Evolutionary conservation across 495 filamentous ascomycete genomes (phyloP), one percentile per base, ranked within the genome.

Genomic region (Clavariopsis aquatica): DNA sequence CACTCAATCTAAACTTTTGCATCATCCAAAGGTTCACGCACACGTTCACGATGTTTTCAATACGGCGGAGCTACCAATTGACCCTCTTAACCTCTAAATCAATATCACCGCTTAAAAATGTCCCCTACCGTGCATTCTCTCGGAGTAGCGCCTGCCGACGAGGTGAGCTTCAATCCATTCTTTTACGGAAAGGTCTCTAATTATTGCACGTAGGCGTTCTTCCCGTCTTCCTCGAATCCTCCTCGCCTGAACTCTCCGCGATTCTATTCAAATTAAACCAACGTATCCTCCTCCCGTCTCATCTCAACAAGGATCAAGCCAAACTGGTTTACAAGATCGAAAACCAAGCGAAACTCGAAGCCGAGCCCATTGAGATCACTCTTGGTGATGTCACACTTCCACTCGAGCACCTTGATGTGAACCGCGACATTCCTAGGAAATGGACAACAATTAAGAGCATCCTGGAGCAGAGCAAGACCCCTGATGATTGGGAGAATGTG

Each of bases 361-460:
- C 71, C 12, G 75, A 79, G 17, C 75, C 77, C 12, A 60, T 74
- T 23, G 53, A 66, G 26, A 70, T 72, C 54, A 68, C 56, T 2
- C 60, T 79, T 17, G 77, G 75, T 54, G 65, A 71, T 27, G 75
- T 77, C 29, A 73, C 74, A 5, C 43, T 77, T 23, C 64, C 58
- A 15, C 71, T 79, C 13, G 45, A 68, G 53, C 75, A 71, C 60
- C 64, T 78, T 29, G 68, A 78, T 52, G 62, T 53, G 10, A 63
- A 36, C 10, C 71, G 51, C 7, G 72, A 78, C 51, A 45, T 73
- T 17, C 77, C 77, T 1, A 66, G 60, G 17, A 60, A 65, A 27
- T 61, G 41, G 41, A 27, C 57, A 15, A 43, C 61, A 6, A 19
- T 78, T 10, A 59, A 61, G n/a, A 17, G 58, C 23, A 54, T 72